Evolutionary conservation across 192 early-diverging fungal species (phyloP).

Genomic region (Mortierella antarctica): DNA sequence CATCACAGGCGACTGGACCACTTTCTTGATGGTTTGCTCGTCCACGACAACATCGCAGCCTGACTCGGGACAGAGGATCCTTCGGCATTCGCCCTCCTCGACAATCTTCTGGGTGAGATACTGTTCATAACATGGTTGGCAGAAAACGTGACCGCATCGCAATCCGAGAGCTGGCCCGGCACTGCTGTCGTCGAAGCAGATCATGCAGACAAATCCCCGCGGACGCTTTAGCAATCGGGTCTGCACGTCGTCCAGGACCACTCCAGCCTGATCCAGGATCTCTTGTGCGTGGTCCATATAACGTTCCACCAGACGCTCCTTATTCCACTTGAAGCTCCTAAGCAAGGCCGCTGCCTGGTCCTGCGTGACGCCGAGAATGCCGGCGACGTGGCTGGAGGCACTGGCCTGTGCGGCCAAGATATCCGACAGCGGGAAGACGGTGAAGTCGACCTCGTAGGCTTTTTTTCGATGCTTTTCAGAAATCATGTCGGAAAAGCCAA

Average conservation of each 20-base stretch:
- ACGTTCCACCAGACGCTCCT: conserved; percentile 83
- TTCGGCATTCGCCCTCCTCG: conserved; percentile 88
- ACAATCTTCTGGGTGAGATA: conserved; percentile 89
- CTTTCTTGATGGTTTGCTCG: conserved; percentile 77
- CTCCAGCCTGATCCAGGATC: conserved; percentile 75
- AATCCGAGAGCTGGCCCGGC: conserved; percentile 74
- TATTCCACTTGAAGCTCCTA: conserved; percentile 86
- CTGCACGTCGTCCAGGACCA: conserved; percentile 65
- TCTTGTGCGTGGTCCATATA: conserved; percentile 77
- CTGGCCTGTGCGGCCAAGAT: conserved; percentile 70
- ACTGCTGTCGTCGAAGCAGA: conserved; percentile 86
- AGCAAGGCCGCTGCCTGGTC: conserved; percentile 82
- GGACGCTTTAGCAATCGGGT: conserved; percentile 53
- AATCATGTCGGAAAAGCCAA: conserved; percentile 68
- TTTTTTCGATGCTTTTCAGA: conserved; percentile 68
- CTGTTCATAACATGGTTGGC: conserved; percentile 84
- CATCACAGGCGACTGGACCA: conserved; percentile 67
- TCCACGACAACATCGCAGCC: conserved; percentile 88
- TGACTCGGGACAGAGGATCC: conserved; percentile 85
- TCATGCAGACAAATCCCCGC: conserved; percentile 81
- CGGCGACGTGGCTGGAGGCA: conserved; percentile 78
- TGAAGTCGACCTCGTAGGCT: conserved; percentile 82
- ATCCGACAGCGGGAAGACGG: conserved; percentile 68
- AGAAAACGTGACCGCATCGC: conserved; percentile 90
- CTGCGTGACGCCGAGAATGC: conserved; percentile 73